Evolutionary conservation across 192 early-diverging fungal species (phyloP).

Genomic region (Podochytrium sp.): DNA sequence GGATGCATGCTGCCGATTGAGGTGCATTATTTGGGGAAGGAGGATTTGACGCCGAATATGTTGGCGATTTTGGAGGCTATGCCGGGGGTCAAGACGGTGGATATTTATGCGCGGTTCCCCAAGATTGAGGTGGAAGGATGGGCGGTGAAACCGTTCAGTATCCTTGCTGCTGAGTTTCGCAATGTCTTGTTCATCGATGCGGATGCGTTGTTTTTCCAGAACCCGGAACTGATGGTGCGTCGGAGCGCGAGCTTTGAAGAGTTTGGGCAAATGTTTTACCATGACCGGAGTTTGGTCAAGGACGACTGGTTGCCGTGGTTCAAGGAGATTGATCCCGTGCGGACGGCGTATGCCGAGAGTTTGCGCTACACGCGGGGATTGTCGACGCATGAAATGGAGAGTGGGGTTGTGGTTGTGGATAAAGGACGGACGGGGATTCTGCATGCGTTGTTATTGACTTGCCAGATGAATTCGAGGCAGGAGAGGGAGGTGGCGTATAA

Average conservation of each 20-base stretch:
- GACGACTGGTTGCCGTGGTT: conserved; percentile 49
- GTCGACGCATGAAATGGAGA: neutral
- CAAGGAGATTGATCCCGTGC: conserved; percentile 53
- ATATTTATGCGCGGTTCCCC: conserved; percentile 9
- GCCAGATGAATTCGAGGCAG: neutral
- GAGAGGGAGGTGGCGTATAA: neutral
- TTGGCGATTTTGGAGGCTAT: neutral
- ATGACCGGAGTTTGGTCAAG: conserved; percentile 52
- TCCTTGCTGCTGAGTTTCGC: conserved; percentile 5
- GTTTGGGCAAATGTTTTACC: conserved; percentile 61
- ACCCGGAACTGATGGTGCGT: conserved; percentile 56
- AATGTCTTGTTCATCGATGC: conserved; percentile 71
- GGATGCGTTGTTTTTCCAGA: conserved; percentile 69
- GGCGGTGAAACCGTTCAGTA: conserved; percentile 17
- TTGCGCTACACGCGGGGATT: conserved; percentile 30
- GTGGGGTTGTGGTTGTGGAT: neutral
- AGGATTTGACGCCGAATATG: neutral
- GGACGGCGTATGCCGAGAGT: conserved; percentile 39
- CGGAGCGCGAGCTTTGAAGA: conserved; percentile 37
- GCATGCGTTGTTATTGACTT: neutral
- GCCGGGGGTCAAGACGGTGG: neutral
- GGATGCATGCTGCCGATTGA: neutral
- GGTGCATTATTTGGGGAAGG: neutral
- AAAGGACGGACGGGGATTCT: neutral
- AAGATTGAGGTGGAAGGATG: neutral